Evolutionary conservation across 768 basidiomycete genomes (phyloP), one percentile per base, ranked within the genome.

Genomic region (Lactarius deliciosus): DNA sequence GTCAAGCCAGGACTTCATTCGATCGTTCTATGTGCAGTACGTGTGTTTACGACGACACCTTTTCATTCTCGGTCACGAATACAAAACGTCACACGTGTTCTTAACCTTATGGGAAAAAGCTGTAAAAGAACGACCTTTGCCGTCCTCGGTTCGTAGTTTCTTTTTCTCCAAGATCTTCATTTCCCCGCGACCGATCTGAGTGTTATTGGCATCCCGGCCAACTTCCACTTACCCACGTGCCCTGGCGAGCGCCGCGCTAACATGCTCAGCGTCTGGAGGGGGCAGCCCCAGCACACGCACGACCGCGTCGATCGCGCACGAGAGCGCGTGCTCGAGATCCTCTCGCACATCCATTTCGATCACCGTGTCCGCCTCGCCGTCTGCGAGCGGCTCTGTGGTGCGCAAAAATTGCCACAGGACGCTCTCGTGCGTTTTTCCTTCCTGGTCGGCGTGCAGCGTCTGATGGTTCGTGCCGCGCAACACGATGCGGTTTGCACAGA

Each of bases 381-480:
- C 77, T 3, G 81, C 76, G 9, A 98, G 86, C 69, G 84, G 82
- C 70, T 95, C 85, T 0, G 79, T 75, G n/a, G 77, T 69, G 30
- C 77, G 79, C 61, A 98, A 77, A 78, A 99, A 98, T 77, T 80
- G 81, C 86, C 88, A 87, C 22, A 98, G 76, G 28, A 96, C 84
- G 6, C 85, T 81, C 76, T 97, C 95, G 76, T 98, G 92, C 34
- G 76, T 71, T 63, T 82, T 83, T 20, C 77, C 74, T 20, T 74
- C 61, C 13, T 72, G 74, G 68, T 88, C 86, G 0, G 88, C 87
- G 43, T 82, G 85, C 0, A 99, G 84, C 0, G 85, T 83, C 74
- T 98, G 91, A 78, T 99, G 97, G 68, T 90, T 91, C 5, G 86
- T 83, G 0, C 96, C 97, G 5, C 97, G 89, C 20, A 69, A 65